Percentiles rank a stretch among this genome's conserved stretches.
These are phyloP conservation scores for Samsoniella hepiali DNA, from an alignment of 2,329 filamentous ascomycete species.

Conservation along the genomic window DNA sequence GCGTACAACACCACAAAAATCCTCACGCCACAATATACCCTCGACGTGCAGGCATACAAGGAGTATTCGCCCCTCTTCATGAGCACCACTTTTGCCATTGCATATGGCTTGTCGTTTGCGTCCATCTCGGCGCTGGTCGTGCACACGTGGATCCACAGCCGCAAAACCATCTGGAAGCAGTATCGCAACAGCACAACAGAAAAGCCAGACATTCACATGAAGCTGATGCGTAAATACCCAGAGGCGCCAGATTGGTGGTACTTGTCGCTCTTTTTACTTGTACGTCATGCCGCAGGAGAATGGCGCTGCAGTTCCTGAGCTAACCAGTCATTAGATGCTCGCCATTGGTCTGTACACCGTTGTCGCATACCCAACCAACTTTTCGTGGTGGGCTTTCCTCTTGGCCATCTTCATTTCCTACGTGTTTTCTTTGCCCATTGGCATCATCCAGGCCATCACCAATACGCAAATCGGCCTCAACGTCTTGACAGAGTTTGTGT, in stretches of 20 bases:
- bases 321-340: slow-evolving; percentile 44
- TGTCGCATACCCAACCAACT: slow-evolving; percentile 61
- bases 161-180: slow-evolving; percentile 62
- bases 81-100: slow-evolving; percentile 67
- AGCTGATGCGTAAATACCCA: slow-evolving; percentile 59
- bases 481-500: slow-evolving; percentile 70
- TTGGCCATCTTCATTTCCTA: slow-evolving; percentile 63
- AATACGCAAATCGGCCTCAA: slow-evolving; percentile 71
- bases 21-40: slow-evolving; percentile 57
- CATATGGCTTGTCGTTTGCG: slow-evolving; percentile 70
- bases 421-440: slow-evolving; percentile 62
- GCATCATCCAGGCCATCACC: slow-evolving; percentile 67
- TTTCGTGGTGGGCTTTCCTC: slow-evolving; percentile 71
- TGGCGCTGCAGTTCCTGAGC: not conserved
- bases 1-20: slow-evolving; percentile 64
- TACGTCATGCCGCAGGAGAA: slow-evolving; percentile 32
- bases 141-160: slow-evolving; percentile 64
- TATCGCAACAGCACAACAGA: slow-evolving; percentile 57
- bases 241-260: slow-evolving; percentile 66
- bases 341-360: slow-evolving; percentile 52
- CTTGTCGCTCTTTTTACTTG: slow-evolving; percentile 52
- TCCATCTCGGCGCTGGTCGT: slow-evolving; percentile 67
- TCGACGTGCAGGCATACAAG: slow-evolving; percentile 62
- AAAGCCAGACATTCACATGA: slow-evolving; percentile 63
- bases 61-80: slow-evolving; percentile 67